These are phyloP conservation scores for Fusarium nurragi DNA, from an alignment of 2,329 filamentous ascomycete genomes.

Conservation along the genomic window DNA sequence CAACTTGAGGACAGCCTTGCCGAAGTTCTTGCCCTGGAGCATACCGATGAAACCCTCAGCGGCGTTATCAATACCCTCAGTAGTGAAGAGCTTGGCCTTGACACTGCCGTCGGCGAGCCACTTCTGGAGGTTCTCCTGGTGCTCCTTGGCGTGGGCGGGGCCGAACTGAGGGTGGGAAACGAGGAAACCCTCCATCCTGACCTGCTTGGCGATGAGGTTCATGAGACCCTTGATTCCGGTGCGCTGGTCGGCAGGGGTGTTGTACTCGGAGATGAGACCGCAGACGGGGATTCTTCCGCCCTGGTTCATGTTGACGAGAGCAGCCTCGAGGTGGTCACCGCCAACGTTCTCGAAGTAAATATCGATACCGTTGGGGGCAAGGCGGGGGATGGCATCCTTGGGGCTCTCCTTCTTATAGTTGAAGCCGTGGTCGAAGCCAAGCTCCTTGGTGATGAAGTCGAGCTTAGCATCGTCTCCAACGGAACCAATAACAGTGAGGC, in stretches of 20 bases:
- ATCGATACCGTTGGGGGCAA: constrained; percentile 81
- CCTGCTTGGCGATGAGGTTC: constrained; percentile 71
- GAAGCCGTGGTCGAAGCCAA: constrained; percentile 71
- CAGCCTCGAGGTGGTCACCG: constrained; percentile 61
- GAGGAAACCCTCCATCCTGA: constrained; percentile 81
- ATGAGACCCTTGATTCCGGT: constrained; percentile 75
- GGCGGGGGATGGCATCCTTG: constrained; percentile 70
- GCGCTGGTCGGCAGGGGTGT: constrained; percentile 60
- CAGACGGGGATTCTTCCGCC: constrained; percentile 73
- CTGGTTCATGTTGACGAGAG: constrained; percentile 60
- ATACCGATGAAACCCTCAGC: constrained; percentile 78
- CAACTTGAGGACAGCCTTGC: constrained; percentile 83
- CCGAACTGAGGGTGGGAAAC: constrained; percentile 73
- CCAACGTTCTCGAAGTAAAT: constrained; percentile 68
- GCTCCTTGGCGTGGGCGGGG: constrained; percentile 72
- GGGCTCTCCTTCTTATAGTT: constrained; percentile 89
- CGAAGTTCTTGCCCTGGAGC: constrained; percentile 82
- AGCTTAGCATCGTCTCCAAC: constrained; percentile 84
- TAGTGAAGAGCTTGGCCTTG: constrained; percentile 74
- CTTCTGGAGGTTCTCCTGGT: constrained; percentile 77
- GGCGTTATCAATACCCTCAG: constrained; percentile 82
- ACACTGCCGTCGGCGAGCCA: constrained; percentile 81
- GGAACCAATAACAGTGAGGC: constrained; percentile 80
- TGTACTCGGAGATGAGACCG: constrained; percentile 77
- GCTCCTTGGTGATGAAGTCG: constrained; percentile 65